These are phyloP conservation scores for Beauveria bassiana DNA, from an alignment of 2,329 filamentous ascomycete genomes.

Conservation along the genomic window DNA sequence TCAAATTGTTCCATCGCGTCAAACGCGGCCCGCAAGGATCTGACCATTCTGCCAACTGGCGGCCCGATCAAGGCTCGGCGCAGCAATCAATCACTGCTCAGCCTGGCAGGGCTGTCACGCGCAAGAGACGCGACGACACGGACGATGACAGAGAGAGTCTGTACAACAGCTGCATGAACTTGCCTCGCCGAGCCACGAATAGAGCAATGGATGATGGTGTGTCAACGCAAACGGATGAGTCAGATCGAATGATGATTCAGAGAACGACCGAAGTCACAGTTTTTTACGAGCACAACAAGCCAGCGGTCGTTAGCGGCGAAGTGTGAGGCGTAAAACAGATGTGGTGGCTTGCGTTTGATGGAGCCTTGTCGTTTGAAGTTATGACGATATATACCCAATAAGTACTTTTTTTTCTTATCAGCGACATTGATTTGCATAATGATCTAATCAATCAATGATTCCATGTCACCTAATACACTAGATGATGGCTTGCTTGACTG, in stretches of 20 bases:
- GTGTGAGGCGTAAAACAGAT: too few relatives aligned
- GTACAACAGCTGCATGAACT: background rate
- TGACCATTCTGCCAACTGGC: slow-evolving; percentile 7
- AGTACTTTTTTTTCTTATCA: background rate
- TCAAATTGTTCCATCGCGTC: slow-evolving; percentile 8
- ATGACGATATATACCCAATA: background rate
- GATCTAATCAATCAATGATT: too few relatives aligned
- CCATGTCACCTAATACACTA: too few relatives aligned
- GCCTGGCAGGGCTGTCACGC: background rate
- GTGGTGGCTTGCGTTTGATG: too few relatives aligned
- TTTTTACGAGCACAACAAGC: background rate
- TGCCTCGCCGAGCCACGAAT: background rate
- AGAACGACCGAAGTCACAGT: slow-evolving; percentile 9
- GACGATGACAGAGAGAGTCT: background rate
- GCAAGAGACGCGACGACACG: background rate
- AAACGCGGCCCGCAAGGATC: background rate
- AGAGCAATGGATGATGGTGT: background rate
- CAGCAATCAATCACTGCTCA: background rate
- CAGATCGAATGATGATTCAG: slow-evolving; percentile 7
- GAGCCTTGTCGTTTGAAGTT: too few relatives aligned
- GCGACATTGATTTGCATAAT: background rate
- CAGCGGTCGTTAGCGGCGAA: background rate
- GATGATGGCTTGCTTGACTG: too few relatives aligned
- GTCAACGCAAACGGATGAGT: background rate
- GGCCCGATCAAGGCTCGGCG: slow-evolving; percentile 1